Evolutionary conservation across 1,284 basidiomycete genomes (phyloP), one percentile per base, ranked within the genome.

Genomic region (Somion occarium): DNA sequence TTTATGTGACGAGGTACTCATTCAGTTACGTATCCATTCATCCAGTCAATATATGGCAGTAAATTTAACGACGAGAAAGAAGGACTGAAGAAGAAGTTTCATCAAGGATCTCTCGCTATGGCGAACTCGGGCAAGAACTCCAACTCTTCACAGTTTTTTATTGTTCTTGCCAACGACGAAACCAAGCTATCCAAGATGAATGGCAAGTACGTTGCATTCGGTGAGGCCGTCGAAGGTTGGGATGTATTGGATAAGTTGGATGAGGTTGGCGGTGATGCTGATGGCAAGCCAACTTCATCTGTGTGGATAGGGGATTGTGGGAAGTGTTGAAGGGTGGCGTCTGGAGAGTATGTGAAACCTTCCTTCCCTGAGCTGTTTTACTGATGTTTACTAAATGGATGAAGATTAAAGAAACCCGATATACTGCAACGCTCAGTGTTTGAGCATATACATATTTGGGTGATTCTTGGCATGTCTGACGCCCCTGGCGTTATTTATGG

Each of bases 131-230:
- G 63, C 51, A 75, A 68, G 68, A 73, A 68, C 59, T 72, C 58
- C 54, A 76, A 76, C 54, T 68, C 73, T 38, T 76, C 75, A 9
- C 74, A 79, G 58, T 79, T 76, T 63, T 79, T 79, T 50, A 56
- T 79, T 46, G 70, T 75, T 22, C 67, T 78, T 25, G 69, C 74
- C 1, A 64, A 69, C 43, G 71, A 76, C 38, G 64, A 72, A 26
- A 53, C 56, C 34, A 66, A 66, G 51, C 60, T 77, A 34, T 63
- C 68, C 41, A 78, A 73, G 62, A 56, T 78, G 53, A 67, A 63
- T 25, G 74, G 76, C 19, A 77, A 75, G 56, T 78, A 77, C 53
- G 74, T 75, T 37, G 67, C 69, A 2, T 79, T 76, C 52, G 75
- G 72, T 3, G 61, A 69, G 50, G 58, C 73, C 23, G 67, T 61